Evolutionary conservation across 306 rosid species (phyloP).

Genomic region (Inga leiocalycina): DNA sequence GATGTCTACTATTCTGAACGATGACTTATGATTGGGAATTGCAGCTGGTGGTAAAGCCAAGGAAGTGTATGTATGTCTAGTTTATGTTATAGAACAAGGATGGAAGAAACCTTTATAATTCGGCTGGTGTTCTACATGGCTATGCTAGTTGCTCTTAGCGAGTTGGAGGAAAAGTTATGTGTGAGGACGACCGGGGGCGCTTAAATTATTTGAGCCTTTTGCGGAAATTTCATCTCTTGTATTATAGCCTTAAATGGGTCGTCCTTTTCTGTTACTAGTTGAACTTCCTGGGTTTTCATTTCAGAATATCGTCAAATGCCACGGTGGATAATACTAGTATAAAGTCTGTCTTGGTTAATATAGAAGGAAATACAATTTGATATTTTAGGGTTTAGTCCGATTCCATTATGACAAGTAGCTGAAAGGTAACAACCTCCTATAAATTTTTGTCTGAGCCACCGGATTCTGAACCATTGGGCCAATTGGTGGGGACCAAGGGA

Average conservation of each 20-base stretch:
- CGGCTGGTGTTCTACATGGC: not conserved
- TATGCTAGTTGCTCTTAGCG: not conserved
- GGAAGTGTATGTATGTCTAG: slow-evolving; percentile 32
- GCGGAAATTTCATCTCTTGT: not conserved
- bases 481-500: not conserved
- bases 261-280: not conserved
- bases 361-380: not conserved
- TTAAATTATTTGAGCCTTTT: not conserved
- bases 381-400: not conserved
- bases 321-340: too few species aligned
- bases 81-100: slow-evolving; percentile 44
- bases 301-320: not conserved
- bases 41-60: slow-evolving; percentile 18
- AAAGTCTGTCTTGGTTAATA: too few species aligned
- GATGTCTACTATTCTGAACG: slow-evolving; percentile 75
- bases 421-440: not conserved
- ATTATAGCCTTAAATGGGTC: not conserved
- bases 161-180: slow-evolving; percentile 32
- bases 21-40: slow-evolving; percentile 49
- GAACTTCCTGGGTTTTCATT: not conserved
- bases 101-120: slow-evolving; percentile 38
- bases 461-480: not conserved
- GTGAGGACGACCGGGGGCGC: not conserved
- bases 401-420: not conserved
- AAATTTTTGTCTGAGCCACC: not conserved